Evolutionary conservation across 176 grass and related monocot genomes (phyloP), one percentile per base, ranked within the genome.

Genomic region (Ampelocalamus luodianensis): DNA sequence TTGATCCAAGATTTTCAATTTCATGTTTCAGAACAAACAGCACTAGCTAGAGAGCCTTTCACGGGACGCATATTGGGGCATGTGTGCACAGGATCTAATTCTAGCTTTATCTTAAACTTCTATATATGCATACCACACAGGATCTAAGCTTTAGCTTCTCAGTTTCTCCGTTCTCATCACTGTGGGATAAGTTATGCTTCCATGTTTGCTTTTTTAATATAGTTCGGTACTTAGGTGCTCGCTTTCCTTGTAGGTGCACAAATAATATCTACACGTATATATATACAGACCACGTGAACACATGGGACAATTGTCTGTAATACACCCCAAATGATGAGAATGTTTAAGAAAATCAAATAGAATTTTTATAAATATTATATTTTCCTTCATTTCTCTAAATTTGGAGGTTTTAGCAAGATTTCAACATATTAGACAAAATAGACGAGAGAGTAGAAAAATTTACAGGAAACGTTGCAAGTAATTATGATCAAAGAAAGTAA

Each of bases 91-190:
- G 8, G 6, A 56, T 84, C 22, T 79, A 67, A 40, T 15, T 68
- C 27, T 65, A 50, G 20, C 50, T 85, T 86, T 73, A 29, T 77
- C 39, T 68, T 49, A 32, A 75, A 51, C 22, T 37, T 80, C 10
- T 77, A 76, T 53, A 38, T 68, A 48, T 60, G 43, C 1, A 36
- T 68, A 76, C 24, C 72, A 32, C 68, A 49, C 38, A 65, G 12
- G 22, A 72, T 71, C 34, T 44, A 83, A 63, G 34, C 18, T 54
- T 54, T 88, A 65, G 23, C 32, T 79, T 84, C 66, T 29, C 20
- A 34, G 68, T 65, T 79, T 84, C 66, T 29, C 26, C 17, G 59
- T 65, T 45, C 65, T 45, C n/a, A 45, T 82, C 80, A 72, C 46
- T 49, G 51, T 72, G 55, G 54, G 20, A 72, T 34, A 83, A 66